Percentiles rank a stretch among this genome's conserved stretches.
phyloP scores from a whole-genome alignment of 2,329 filamentous ascomycete species.

The Sphaerulina vaccinii region DNA sequence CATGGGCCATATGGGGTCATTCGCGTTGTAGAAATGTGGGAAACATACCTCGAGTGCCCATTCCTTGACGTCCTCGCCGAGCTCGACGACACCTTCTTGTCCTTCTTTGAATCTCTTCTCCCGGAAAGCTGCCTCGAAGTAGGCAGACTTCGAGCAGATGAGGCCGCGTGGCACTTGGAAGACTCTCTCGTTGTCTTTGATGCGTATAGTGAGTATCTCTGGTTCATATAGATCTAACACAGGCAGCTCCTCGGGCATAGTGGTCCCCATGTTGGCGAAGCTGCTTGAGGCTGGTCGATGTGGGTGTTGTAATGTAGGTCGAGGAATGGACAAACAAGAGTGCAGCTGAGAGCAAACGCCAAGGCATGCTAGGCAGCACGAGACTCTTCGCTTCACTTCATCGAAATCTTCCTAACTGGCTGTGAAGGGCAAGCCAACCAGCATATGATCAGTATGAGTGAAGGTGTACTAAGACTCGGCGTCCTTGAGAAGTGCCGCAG shows the following conservation, averaged over 20 bases:
- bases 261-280: too few species aligned
- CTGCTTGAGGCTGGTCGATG: too few species aligned
- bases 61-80: slow-evolving; percentile 2
- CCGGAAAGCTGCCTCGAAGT: slow-evolving; percentile 14
- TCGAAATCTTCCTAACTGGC: background rate
- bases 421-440: background rate
- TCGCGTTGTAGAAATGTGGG: background rate
- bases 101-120: background rate
- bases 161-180: slow-evolving; percentile 4
- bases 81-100: background rate
- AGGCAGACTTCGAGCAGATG: slow-evolving; percentile 10
- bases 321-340: background rate
- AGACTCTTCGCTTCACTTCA: background rate
- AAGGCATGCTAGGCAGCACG: background rate
- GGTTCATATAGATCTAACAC: background rate
- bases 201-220: background rate
- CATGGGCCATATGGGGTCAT: too few species aligned
- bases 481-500: too few species aligned
- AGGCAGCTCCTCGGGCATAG: too few species aligned
- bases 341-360: background rate
- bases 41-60: slow-evolving; percentile 11
- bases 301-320: background rate
- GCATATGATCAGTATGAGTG: too few species aligned
- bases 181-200: background rate
- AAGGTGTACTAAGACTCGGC: too few species aligned